Conservation (phyloP, 2,329 filamentous ascomycete species). For the Metarhizium robertsii region DNA sequence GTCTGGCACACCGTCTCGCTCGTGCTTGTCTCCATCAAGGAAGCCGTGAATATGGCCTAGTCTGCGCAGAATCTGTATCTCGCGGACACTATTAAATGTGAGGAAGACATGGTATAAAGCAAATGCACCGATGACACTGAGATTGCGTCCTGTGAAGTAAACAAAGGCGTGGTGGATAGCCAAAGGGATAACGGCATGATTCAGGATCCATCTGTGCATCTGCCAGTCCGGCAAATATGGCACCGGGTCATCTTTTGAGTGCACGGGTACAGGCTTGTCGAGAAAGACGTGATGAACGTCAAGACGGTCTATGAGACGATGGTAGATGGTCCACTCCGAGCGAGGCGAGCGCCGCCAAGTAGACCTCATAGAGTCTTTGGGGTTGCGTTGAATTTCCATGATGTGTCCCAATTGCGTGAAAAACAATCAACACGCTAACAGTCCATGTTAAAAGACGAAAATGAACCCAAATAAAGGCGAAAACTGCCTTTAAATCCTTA, state of each 20-base stretch:
- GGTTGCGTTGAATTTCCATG: conserved; percentile 6
- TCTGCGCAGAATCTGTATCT: conserved; percentile 20
- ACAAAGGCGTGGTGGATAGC: conserved; percentile 13
- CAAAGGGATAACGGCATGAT: conserved; percentile 6
- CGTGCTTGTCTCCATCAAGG: conserved; percentile 19
- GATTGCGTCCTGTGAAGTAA: conserved; percentile 14
- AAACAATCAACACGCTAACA: no score
- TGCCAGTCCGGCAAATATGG: conserved; percentile 19
- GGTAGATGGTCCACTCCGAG: conserved; percentile 10
- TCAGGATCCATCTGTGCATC: conserved; percentile 22
- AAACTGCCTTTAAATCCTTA: no score
- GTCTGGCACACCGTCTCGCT: conserved; percentile 25
- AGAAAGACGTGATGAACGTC: conserved; percentile 9
- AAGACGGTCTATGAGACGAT: conserved; percentile 10
- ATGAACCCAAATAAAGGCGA: no score
- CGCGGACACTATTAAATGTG: conserved; percentile 20
- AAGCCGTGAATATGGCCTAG: conserved; percentile 22
- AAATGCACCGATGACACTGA: conserved; percentile 3
- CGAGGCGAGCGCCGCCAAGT: conserved; percentile 12
- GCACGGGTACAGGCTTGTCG: conserved; percentile 15
- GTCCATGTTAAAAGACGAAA: no score
- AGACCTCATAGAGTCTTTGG: conserved; percentile 14
- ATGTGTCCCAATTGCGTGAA: background rate
- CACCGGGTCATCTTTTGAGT: conserved; percentile 22
- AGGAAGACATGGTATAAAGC: conserved; percentile 20